Evolutionary conservation across 192 early-diverging fungal species (phyloP).

Genomic region (Borealophlyctis nickersoniae): DNA sequence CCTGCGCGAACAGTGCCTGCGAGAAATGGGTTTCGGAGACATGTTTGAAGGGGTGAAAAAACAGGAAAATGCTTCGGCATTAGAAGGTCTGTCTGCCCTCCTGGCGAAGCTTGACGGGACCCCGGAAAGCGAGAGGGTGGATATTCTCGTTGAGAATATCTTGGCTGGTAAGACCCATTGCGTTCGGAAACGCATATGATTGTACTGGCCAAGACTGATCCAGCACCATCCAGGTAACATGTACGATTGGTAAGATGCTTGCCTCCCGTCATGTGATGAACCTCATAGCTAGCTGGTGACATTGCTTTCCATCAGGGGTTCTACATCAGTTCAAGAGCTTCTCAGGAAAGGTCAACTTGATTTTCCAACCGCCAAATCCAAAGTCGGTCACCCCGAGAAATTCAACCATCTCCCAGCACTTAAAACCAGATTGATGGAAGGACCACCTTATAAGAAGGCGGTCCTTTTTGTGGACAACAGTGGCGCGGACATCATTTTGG

Average conservation of each 20-base stretch:
- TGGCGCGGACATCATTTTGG: slow-evolving; percentile 76
- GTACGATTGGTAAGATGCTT: slow-evolving; percentile 81
- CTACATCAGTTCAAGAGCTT: slow-evolving; percentile 55
- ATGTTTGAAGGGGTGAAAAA: slow-evolving; percentile 70
- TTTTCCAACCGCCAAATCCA: slow-evolving; percentile 50
- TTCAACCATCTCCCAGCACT: slow-evolving; percentile 50
- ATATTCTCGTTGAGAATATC: slow-evolving; percentile 59
- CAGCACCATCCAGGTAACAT: slow-evolving; percentile 69
- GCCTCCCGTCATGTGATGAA: too few relatives aligned
- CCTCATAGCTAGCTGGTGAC: too few relatives aligned
- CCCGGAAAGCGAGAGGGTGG: slow-evolving; percentile 31
- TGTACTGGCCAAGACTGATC: too few relatives aligned
- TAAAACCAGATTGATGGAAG: slow-evolving; percentile 32
- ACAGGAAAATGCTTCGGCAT: slow-evolving; percentile 61
- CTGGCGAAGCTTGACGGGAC: slow-evolving; percentile 50
- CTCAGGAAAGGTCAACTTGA: slow-evolving; percentile 56
- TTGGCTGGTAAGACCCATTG: slow-evolving; percentile 45
- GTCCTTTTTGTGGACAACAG: slow-evolving; percentile 83
- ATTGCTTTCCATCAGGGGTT: slow-evolving; percentile 43
- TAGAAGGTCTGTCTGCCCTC: slow-evolving; percentile 47
- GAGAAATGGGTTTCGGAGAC: slow-evolving; percentile 77
- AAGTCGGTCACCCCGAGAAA: slow-evolving; percentile 37
- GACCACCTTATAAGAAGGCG: slow-evolving; percentile 46
- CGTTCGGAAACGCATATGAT: neutral
- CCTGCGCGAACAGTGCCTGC: slow-evolving; percentile 77